These are phyloP conservation scores for Penicillium sp. DNA, from an alignment of 2,329 filamentous ascomycete genomes.

Conservation along the genomic window DNA sequence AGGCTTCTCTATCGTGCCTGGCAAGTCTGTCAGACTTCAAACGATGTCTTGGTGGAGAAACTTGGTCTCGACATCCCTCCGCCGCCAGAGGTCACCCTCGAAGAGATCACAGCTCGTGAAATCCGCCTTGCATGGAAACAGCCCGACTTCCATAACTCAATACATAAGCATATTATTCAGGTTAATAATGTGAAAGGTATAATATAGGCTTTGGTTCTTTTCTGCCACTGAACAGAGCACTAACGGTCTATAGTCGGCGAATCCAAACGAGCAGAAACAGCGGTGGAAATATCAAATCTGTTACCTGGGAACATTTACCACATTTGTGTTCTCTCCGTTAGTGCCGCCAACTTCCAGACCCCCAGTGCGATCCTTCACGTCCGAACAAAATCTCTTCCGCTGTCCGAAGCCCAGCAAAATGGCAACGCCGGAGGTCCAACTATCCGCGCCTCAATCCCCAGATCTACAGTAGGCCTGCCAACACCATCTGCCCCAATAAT, in stretches of 20 bases:
- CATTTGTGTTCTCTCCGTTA: slow-evolving; percentile 87
- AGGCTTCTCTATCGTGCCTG: slow-evolving; percentile 84
- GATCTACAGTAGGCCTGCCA: slow-evolving; percentile 53
- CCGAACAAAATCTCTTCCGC: slow-evolving; percentile 62
- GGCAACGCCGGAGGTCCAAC: slow-evolving; percentile 35
- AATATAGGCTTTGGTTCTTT: neutral
- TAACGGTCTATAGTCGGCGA: slow-evolving; percentile 66
- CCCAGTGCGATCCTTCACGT: slow-evolving; percentile 82
- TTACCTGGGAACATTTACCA: slow-evolving; percentile 89
- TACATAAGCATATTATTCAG: slow-evolving; percentile 85
- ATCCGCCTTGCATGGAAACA: slow-evolving; percentile 89
- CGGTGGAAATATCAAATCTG: slow-evolving; percentile 87
- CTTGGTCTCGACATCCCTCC: slow-evolving; percentile 92
- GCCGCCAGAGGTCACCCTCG: slow-evolving; percentile 82
- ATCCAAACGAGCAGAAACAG: slow-evolving; percentile 73
- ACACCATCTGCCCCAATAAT: slow-evolving; percentile 61
- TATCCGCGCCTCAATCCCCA: slow-evolving; percentile 55
- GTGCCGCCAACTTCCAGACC: slow-evolving; percentile 87
- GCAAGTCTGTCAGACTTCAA: slow-evolving; percentile 85
- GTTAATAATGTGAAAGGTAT: slow-evolving; percentile 88
- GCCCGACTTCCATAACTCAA: slow-evolving; percentile 63
- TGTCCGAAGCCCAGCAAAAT: slow-evolving; percentile 37
- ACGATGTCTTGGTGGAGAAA: slow-evolving; percentile 84
- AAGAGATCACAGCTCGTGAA: slow-evolving; percentile 81
- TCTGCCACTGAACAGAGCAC: neutral